Base-by-base conservation (phyloP, 2,329 filamentous ascomycete genomes). In the Cladosporium sp. region DNA sequence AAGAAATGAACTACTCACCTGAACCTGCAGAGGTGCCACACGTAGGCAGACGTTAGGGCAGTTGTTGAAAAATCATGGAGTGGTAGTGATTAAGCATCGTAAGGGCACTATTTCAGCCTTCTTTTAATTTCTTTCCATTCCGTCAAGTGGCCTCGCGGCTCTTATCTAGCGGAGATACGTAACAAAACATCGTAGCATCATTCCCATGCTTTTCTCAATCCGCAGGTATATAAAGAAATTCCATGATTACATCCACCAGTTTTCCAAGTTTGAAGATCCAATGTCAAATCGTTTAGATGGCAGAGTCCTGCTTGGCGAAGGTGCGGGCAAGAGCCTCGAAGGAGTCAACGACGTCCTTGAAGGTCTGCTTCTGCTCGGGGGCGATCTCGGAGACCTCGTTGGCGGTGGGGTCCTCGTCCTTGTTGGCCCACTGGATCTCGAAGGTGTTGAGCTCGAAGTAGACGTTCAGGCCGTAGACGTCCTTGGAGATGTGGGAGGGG, bases 371-470 rank as follows among this genome's bases (percentile, higher is more conserved):
- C 54, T 67, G 64, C 65, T 72, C 69, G 6, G 55, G 62, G 1
- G 63, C 63, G 15, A 72, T 53, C 50, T 69, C 67, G 13, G 55
- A 56, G 2, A 66, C 58, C 9, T 59, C 59, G 25, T 59, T 59
- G 30, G 65, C 58, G 3, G 62, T 60, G 3, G 64, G 55, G 48
- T 71, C 69, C 13, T 69, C 64, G 22, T 71, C 69, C 50, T 63
- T 59, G 50, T 69, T 71, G 32, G 57, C 55, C 69, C 69, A 72
- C 55, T 72, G 69, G 29, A 72, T 68, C 51, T 72, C 69, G 49
- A 70, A 65, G 2, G 69, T 72, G 55, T 67, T 67, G 55, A 72
- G 66, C 41, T 70, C 67, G 25, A 72, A 51, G 56, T 67, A 68
- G 16, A 62, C 61, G 43, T 71, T 64, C 1, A 62, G 51, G 35